A percentile compares a stretch with the other conserved stretches of the same genome.
Conservation (phyloP, 352 stramenopile species). For the Globisporangium irregulare region DNA sequence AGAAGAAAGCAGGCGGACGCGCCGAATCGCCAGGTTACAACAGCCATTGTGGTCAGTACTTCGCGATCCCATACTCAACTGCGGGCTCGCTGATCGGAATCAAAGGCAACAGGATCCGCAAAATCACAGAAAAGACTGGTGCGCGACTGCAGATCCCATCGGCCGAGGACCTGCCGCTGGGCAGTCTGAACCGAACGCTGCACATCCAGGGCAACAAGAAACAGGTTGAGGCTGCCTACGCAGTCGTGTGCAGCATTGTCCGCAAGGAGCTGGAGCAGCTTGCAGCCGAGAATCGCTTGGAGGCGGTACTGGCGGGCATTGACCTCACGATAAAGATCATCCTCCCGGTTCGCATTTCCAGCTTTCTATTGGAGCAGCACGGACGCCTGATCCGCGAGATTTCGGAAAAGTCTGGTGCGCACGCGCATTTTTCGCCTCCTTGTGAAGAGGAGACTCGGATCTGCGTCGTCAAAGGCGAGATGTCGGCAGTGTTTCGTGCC, state of each 20-base stretch:
- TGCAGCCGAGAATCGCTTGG: constrained; percentile 17
- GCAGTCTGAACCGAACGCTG: constrained; percentile 57
- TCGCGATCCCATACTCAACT: constrained; percentile 50
- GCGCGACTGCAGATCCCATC: constrained; percentile 56
- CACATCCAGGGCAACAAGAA: constrained; percentile 57
- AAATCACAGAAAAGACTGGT: constrained; percentile 46
- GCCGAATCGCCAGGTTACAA: constrained; percentile 24
- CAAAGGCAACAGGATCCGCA: constrained; percentile 33
- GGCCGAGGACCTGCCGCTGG: constrained; percentile 47
- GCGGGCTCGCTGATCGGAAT: constrained; percentile 53
- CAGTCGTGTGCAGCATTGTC: constrained; percentile 32
- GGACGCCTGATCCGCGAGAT: constrained; percentile 61
- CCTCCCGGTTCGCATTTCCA: constrained; percentile 39
- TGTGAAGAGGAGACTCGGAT: constrained; percentile 40
- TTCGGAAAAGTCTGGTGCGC: constrained; percentile 41
- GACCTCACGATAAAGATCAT: constrained; percentile 53
- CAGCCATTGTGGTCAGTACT: constrained; percentile 54
- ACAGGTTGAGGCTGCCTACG: constrained; percentile 40
- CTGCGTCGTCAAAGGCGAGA: constrained; percentile 55
- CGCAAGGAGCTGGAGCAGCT: constrained; percentile 25
- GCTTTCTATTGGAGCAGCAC: constrained; percentile 42
- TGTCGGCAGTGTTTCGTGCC: constrained; percentile 43
- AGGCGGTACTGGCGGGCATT: background rate
- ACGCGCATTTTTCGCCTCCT: constrained; percentile 42
- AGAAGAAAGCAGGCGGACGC: constrained; percentile 38